These are phyloP conservation scores for Pleurotus djamor DNA, from an alignment of 768 basidiomycete genomes.

Conservation along the genomic window DNA sequence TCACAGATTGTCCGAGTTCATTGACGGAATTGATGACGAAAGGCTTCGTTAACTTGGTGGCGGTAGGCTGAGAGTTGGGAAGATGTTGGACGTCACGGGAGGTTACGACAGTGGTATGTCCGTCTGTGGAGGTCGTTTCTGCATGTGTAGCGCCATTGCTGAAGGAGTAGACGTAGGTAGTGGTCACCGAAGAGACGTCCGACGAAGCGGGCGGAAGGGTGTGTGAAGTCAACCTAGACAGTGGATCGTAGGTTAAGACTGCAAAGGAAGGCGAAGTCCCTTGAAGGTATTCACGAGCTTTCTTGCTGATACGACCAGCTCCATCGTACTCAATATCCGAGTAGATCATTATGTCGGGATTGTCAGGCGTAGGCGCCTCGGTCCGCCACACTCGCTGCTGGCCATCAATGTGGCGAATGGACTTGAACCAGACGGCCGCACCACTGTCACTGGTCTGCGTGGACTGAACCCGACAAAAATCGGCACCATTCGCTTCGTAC, in stretches of 20 bases:
- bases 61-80: conserved; percentile 9
- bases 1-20: conserved; percentile 8
- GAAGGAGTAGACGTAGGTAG: neutral
- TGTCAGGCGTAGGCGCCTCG: conserved; percentile 2
- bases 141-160: neutral
- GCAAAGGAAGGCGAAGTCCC: conserved; percentile 7
- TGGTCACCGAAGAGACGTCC: neutral
- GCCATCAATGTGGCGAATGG: neutral
- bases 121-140: neutral
- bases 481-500: neutral
- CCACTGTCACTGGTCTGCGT: neutral
- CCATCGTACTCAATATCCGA: conserved; percentile 6
- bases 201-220: conserved; percentile 5
- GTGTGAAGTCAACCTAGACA: conserved; percentile 7
- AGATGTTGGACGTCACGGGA: conserved; percentile 5
- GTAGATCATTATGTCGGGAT: neutral
- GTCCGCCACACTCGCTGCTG: neutral
- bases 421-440: neutral
- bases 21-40: conserved; percentile 8
- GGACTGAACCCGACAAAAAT: conserved; percentile 1
- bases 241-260: conserved; percentile 9
- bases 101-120: neutral
- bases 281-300: conserved; percentile 1
- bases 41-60: conserved; percentile 6
- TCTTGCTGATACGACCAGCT: neutral